These are phyloP conservation scores for Bremia lactucae DNA, from an alignment of 352 stramenopile species.

Conservation along the genomic window DNA sequence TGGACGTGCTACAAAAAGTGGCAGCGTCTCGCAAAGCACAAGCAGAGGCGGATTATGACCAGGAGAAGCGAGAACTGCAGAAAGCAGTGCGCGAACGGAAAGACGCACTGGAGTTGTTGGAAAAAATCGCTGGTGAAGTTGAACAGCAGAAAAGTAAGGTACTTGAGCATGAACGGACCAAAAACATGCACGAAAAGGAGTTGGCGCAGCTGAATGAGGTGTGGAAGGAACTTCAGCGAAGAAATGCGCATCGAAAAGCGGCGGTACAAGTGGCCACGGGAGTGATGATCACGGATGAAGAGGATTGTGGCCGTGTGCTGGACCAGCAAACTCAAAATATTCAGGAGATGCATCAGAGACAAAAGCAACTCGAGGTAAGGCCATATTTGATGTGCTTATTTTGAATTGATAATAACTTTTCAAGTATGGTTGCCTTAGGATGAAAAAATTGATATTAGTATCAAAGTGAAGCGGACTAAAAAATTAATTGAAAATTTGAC, in stretches of 20 bases:
- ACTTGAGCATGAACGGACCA: conserved; percentile 25
- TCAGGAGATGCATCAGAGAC: conserved; percentile 56
- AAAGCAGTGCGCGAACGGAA: conserved; percentile 31
- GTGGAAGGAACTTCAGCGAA: conserved; percentile 66
- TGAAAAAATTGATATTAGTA: conserved; percentile 64
- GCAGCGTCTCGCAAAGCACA: conserved; percentile 16
- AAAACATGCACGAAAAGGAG: conserved; percentile 35
- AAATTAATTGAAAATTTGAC: conserved; percentile 36
- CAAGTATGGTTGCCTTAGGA: conserved; percentile 21
- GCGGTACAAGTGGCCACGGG: conserved; percentile 56
- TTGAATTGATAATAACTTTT: neutral
- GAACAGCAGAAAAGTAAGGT: conserved; percentile 42
- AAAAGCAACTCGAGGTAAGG: conserved; percentile 46
- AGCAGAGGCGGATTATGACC: conserved; percentile 19
- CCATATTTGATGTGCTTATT: neutral
- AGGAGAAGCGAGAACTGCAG: conserved; percentile 37
- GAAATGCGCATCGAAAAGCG: conserved; percentile 60
- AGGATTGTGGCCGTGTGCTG: conserved; percentile 64
- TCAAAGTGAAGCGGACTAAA: conserved; percentile 50
- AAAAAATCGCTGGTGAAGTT: conserved; percentile 30
- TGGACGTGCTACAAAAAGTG: conserved; percentile 29
- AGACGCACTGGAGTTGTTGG: conserved; percentile 28
- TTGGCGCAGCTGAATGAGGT: conserved; percentile 35
- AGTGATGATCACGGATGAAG: conserved; percentile 69
- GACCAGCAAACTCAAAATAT: conserved; percentile 64